A percentile compares a stretch with the other conserved stretches of the same genome.
These are phyloP conservation scores for Eragrostis tef DNA, from an alignment of 202 grass and related monocot species.

Conservation along the genomic window DNA sequence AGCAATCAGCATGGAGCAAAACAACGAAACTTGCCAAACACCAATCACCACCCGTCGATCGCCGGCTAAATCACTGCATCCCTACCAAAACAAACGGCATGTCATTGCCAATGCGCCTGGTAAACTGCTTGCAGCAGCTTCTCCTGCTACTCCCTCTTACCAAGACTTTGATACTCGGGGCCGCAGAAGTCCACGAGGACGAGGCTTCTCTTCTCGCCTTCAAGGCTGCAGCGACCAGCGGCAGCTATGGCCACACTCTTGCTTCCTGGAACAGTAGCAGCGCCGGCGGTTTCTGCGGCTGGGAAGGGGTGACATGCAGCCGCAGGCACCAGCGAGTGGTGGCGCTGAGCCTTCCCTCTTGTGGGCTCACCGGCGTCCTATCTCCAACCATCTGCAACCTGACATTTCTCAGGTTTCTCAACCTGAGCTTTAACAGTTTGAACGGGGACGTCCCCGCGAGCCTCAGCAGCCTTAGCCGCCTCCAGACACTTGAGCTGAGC, in stretches of 20 bases:
- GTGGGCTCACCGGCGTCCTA: slow-evolving; percentile 8
- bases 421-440: slow-evolving; percentile 45
- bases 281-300: neutral
- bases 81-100: too few species aligned
- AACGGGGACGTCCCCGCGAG: slow-evolving; percentile 7
- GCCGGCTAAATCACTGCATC: too few species aligned
- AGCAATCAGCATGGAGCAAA: too few species aligned
- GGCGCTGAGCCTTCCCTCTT: slow-evolving; percentile 10
- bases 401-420: slow-evolving; percentile 30
- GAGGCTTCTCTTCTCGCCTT: slow-evolving; percentile 8
- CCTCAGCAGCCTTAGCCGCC: slow-evolving; percentile 7
- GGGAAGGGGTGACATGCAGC: slow-evolving; percentile 46
- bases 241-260: neutral
- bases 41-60: too few species aligned
- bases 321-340: neutral
- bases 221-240: neutral
- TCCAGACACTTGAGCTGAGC: slow-evolving; percentile 6
- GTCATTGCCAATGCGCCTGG: too few species aligned
- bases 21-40: too few species aligned
- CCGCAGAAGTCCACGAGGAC: neutral
- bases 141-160: too few species aligned
- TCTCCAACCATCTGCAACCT: slow-evolving; percentile 40
- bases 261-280: neutral
- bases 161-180: too few species aligned
- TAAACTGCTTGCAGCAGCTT: too few species aligned